These are phyloP conservation scores for Asterophora parasitica DNA, from an alignment of 768 basidiomycete species.

Conservation along the genomic window DNA sequence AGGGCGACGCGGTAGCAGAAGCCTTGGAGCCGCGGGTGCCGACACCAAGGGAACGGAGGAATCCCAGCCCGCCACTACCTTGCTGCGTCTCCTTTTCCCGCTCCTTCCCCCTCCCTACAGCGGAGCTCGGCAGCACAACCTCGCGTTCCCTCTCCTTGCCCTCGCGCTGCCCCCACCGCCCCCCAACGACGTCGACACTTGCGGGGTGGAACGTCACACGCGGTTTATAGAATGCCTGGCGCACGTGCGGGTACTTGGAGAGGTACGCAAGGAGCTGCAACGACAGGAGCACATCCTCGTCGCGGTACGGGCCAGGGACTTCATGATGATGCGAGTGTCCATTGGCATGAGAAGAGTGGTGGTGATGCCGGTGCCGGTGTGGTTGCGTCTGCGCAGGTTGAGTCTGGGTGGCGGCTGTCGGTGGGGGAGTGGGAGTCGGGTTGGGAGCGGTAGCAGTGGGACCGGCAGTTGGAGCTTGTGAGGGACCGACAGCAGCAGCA, in stretches of 20 bases:
- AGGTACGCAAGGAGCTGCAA: conserved; percentile 94
- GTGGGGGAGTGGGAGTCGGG: too few species aligned
- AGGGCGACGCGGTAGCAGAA: too few species aligned
- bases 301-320: conserved; percentile 70
- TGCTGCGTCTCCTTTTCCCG: neutral
- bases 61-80: neutral
- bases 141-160: conserved; percentile 26
- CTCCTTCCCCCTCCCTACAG: conserved; percentile 2
- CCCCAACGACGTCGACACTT: conserved; percentile 38
- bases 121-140: conserved; percentile 14
- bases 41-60: conserved; percentile 23
- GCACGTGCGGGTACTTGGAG: conserved; percentile 96
- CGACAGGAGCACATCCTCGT: conserved; percentile 89
- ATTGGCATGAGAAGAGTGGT: neutral
- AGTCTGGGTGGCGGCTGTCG: neutral
- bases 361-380: conserved; percentile 1
- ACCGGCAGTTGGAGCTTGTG: too few species aligned
- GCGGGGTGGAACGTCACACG: conserved; percentile 80
- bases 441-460: too few species aligned
- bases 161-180: conserved; percentile 23
- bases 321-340: conserved; percentile 20
- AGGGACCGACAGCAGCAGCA: too few species aligned
- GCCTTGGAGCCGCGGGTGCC: conserved; percentile 12
- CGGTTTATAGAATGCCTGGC: conserved; percentile 92
- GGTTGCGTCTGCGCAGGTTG: neutral